Percentiles rank a stretch among this genome's conserved stretches.
Evolutionary conservation across 805 yeast species (phyloP).

Genomic region (Ogataea trehalophila): DNA sequence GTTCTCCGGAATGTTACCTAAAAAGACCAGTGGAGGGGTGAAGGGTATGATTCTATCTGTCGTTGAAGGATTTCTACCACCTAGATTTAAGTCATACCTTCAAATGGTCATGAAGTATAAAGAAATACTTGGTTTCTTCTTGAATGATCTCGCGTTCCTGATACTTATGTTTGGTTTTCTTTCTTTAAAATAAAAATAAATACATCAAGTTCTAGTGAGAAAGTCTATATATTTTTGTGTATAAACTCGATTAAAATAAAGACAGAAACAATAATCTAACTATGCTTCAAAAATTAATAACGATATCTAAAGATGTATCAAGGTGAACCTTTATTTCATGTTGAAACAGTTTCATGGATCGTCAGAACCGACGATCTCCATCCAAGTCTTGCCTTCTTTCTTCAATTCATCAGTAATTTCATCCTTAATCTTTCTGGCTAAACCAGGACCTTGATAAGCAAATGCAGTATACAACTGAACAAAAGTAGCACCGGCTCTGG

Average conservation of each 20-base stretch:
- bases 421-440: constrained; percentile 56
- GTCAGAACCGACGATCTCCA: constrained; percentile 67
- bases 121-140: constrained; percentile 20
- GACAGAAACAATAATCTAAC: not conserved
- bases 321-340: not conserved
- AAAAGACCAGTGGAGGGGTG: constrained; percentile 3
- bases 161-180: constrained; percentile 22
- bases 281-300: not conserved
- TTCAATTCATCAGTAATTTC: constrained; percentile 56
- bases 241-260: not conserved
- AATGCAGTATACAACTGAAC: constrained; percentile 84
- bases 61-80: constrained; percentile 21
- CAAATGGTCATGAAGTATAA: constrained; percentile 20
- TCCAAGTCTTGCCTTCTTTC: constrained; percentile 81
- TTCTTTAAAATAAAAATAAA: constrained; percentile 7
- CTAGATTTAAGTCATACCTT: constrained; percentile 9
- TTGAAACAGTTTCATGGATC: constrained; percentile 26
- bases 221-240: no score
- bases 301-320: not conserved
- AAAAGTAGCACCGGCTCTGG: constrained; percentile 89
- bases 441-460: constrained; percentile 90
- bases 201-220: not conserved
- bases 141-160: constrained; percentile 26
- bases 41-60: constrained; percentile 16
- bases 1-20: not conserved